A percentile compares a stretch with the other conserved stretches of the same genome.
Conservation (phyloP, 2,329 filamentous ascomycete genomes). For the Aureobasidium namibiae region DNA sequence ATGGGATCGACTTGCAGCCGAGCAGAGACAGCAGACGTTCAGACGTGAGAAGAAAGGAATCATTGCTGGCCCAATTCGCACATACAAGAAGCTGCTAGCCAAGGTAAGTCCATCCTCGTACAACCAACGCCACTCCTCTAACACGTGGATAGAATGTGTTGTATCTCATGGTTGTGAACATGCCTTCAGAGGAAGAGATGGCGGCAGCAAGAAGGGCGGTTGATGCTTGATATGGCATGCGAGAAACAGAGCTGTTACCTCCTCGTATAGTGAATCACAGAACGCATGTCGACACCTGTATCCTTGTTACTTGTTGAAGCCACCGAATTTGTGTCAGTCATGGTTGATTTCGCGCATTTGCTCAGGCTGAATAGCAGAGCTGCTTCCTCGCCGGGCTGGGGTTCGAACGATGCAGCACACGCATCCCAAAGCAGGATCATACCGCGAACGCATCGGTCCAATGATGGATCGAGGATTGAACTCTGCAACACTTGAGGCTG, state of each 20-base stretch:
- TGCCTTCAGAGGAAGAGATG: slow-evolving; percentile 12
- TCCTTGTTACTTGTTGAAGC: no score
- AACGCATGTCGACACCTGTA: no score
- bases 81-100: not conserved
- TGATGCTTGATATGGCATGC: no score
- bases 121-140: not conserved
- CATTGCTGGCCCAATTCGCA: not conserved
- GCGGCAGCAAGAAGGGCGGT: not conserved
- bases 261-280: no score
- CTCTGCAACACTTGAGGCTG: not conserved
- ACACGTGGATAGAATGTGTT: slow-evolving; percentile 1
- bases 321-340: no score
- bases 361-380: no score
- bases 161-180: slow-evolving; percentile 12
- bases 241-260: no score
- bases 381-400: no score
- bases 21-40: not conserved
- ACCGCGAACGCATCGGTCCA: not conserved
- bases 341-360: no score
- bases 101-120: not conserved
- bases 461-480: not conserved
- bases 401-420: no score
- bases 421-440: not conserved
- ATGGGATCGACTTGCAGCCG: not conserved
- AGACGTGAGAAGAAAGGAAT: not conserved